Conservation (phyloP, 1,139 yeast species). For the Suhomyces choctaworum region DNA sequence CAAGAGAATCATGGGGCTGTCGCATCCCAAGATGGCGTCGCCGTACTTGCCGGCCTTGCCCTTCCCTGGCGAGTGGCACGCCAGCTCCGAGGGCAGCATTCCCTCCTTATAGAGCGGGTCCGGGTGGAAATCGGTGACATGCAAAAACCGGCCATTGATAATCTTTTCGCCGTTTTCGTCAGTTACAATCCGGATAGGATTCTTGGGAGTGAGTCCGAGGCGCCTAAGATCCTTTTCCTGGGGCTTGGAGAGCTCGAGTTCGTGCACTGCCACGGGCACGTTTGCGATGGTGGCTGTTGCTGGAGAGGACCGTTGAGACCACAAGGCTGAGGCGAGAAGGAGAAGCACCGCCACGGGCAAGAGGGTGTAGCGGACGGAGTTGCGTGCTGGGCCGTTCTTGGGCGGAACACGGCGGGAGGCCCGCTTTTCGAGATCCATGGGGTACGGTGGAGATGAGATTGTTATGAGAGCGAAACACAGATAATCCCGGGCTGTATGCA, state of each 20-base stretch:
- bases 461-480: too few species aligned
- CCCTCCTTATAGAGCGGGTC: conserved; percentile 68
- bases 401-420: background rate
- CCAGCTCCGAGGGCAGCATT: conserved; percentile 21
- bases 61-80: conserved; percentile 57
- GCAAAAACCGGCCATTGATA: conserved; percentile 74
- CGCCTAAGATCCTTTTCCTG: conserved; percentile 13
- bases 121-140: conserved; percentile 83
- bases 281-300: background rate
- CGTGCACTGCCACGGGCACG: conserved; percentile 1
- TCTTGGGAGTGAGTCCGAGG: conserved; percentile 37
- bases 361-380: background rate
- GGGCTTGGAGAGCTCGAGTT: conserved; percentile 4
- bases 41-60: conserved; percentile 68
- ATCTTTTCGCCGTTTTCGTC: conserved; percentile 28
- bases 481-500: too few species aligned
- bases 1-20: conserved; percentile 62
- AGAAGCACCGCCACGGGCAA: background rate
- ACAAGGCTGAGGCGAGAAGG: background rate
- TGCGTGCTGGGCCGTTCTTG: background rate
- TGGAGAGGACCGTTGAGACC: background rate
- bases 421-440: conserved; percentile 5
- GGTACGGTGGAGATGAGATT: too few species aligned
- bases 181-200: conserved; percentile 29
- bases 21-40: conserved; percentile 74